phyloP scores from a whole-genome alignment of 1,139 yeast species.

The Candida dubliniensis region DNA sequence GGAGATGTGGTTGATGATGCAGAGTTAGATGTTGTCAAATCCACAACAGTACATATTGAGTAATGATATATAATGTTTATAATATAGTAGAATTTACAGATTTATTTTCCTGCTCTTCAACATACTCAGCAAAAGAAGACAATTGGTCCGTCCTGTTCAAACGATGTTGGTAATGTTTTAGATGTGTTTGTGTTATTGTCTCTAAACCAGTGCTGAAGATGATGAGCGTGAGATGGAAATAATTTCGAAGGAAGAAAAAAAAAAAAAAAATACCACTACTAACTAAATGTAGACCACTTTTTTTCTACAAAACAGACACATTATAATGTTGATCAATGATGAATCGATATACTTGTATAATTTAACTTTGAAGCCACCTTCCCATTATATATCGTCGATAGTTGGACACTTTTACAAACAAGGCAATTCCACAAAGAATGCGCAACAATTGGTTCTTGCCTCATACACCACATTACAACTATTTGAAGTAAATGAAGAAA shows the following conservation, averaged over 20 bases:
- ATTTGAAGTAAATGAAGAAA: conserved; percentile 52
- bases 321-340: conserved; percentile 17
- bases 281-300: neutral
- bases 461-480: conserved; percentile 52
- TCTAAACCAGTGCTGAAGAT: no score
- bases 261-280: neutral
- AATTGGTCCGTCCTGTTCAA: no score
- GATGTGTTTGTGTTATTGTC: no score
- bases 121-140: no score
- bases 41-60: conserved; percentile 16
- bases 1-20: conserved; percentile 26
- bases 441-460: conserved; percentile 67
- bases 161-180: no score
- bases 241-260: conserved; percentile 13
- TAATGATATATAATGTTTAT: conserved; percentile 9
- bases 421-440: conserved; percentile 24
- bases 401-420: conserved; percentile 68
- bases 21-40: conserved; percentile 27
- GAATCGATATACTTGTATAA: conserved; percentile 61
- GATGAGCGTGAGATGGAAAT: conserved; percentile 10
- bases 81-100: conserved; percentile 29
- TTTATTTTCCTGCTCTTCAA: no score
- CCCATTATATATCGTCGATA: conserved; percentile 52
- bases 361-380: conserved; percentile 60
- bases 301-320: neutral